A percentile compares a stretch with the other conserved stretches of the same genome.
phyloP scores from a whole-genome alignment of 164 flowering plant species.

The Akebia trifoliata region DNA sequence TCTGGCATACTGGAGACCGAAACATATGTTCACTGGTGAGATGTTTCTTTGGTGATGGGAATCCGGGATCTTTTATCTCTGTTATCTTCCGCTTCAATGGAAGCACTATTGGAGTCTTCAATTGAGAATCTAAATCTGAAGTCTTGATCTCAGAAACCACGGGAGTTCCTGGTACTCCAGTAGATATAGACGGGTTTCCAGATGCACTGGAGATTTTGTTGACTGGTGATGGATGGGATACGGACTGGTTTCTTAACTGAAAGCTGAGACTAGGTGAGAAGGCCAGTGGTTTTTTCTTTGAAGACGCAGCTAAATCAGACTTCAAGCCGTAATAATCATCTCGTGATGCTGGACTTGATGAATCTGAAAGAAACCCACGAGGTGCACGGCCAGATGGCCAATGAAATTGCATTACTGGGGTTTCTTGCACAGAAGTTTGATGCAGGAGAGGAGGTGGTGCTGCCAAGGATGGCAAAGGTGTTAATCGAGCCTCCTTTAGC shows the following conservation, averaged over 20 bases:
- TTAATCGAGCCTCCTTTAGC: slow-evolving; percentile 81
- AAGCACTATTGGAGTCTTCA: slow-evolving; percentile 61
- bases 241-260: slow-evolving; percentile 39
- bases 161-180: slow-evolving; percentile 35
- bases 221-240: slow-evolving; percentile 25
- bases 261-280: slow-evolving; percentile 48
- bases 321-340: slow-evolving; percentile 31
- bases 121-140: slow-evolving; percentile 39
- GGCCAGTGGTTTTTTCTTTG: slow-evolving; percentile 52
- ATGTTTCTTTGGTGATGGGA: slow-evolving; percentile 51
- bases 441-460: slow-evolving; percentile 55
- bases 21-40: slow-evolving; percentile 45
- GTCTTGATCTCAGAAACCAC: slow-evolving; percentile 23
- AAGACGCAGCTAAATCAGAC: slow-evolving; percentile 34
- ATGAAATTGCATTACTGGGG: slow-evolving; percentile 42
- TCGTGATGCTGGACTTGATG: slow-evolving; percentile 22
- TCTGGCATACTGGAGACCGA: slow-evolving; percentile 50
- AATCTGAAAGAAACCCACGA: slow-evolving; percentile 51
- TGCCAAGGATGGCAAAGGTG: slow-evolving; percentile 70
- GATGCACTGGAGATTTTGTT: slow-evolving; percentile 29
- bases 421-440: slow-evolving; percentile 59
- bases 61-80: slow-evolving; percentile 54
- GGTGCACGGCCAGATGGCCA: slow-evolving; percentile 84
- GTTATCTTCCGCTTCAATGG: slow-evolving; percentile 80
- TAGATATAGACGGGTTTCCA: slow-evolving; percentile 27